Base-by-base conservation (phyloP, 2,329 filamentous ascomycete species). In the Sporothrix brunneoviolacea region DNA sequence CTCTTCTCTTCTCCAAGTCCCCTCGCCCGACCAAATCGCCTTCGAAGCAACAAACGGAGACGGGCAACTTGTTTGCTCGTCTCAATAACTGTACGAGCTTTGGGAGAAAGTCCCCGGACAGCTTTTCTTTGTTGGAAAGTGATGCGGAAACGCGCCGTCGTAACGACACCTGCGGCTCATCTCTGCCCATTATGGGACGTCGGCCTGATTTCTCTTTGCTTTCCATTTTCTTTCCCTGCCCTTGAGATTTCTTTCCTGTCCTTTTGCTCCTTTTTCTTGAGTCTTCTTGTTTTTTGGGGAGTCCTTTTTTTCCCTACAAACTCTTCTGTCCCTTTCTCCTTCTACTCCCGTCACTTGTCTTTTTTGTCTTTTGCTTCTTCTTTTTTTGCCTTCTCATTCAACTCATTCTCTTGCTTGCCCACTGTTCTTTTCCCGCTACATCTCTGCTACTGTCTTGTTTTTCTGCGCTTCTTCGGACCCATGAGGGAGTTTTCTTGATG, bases 31-130 rank as follows among this genome's bases (percentile, higher is more conserved):
- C 55, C 89, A 89, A 89, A 95, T 96, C 91, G 91, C 91, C 86
- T 83, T 95, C 90, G 86, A 95, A 96, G 91, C 91, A 89, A 90
- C 88, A 85, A 74, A 95, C 88, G 85, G 88, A 86, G 76, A 80
- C 65, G 62, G 61, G 68, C 61, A 64, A 63, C 66, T 61, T 61
- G 62, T 68, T 59, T 70, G 35, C 65, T 66, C 63, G 58, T 65
- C 62, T 64, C 60, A 55, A 44, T 56, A 64, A 60, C 58, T 62
- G 15, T n/a, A 19, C 28, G 35, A 66, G 91, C 91, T 96, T 96
- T 93, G 90, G 91, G 91, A 95, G 91, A 97, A 97, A 97, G 91
- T 97, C 91, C 91, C 91, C 91, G 91, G 91, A 96, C 91, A 84
- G 55, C 39, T 50, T 40, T 49, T 48, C 73, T 59, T 62, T 57